Evolutionary conservation across 345 rosid genomes (phyloP).

Genomic region (Camelina neglecta): DNA sequence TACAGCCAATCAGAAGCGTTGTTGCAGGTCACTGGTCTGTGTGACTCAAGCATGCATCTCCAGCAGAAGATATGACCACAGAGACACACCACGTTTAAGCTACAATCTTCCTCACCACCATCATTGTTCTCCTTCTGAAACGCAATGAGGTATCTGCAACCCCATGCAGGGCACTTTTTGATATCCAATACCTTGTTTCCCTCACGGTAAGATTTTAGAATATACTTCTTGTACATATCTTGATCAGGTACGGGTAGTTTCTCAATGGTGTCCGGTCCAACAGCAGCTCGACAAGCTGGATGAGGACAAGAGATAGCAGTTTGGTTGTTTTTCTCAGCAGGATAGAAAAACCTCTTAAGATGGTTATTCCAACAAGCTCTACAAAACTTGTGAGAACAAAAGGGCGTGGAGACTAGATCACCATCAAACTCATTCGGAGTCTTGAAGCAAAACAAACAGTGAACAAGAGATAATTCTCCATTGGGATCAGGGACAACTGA

Average conservation of each 20-base stretch:
- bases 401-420: slow-evolving; percentile 26
- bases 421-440: background rate
- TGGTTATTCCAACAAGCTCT: slow-evolving; percentile 17
- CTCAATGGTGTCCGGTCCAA: slow-evolving; percentile 37
- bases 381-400: slow-evolving; percentile 35
- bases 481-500: background rate
- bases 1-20: slow-evolving; percentile 33
- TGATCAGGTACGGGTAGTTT: slow-evolving; percentile 1
- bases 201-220: slow-evolving; percentile 26
- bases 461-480: background rate
- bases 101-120: background rate
- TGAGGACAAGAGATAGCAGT: slow-evolving; percentile 29
- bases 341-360: slow-evolving; percentile 4
- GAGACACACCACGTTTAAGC: slow-evolving; percentile 33
- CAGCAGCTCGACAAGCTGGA: slow-evolving; percentile 20
- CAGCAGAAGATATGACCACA: slow-evolving; percentile 39
- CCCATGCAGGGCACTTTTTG: slow-evolving; percentile 32
- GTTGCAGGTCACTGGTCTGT: slow-evolving; percentile 43
- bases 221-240: slow-evolving; percentile 10
- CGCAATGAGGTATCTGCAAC: slow-evolving; percentile 18
- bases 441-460: no score
- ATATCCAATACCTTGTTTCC: background rate
- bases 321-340: background rate
- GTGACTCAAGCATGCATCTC: slow-evolving; percentile 37
- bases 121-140: background rate